phyloP scores from a whole-genome alignment of 2,329 filamentous ascomycete genomes.

The Trichocomaceae sp. region DNA sequence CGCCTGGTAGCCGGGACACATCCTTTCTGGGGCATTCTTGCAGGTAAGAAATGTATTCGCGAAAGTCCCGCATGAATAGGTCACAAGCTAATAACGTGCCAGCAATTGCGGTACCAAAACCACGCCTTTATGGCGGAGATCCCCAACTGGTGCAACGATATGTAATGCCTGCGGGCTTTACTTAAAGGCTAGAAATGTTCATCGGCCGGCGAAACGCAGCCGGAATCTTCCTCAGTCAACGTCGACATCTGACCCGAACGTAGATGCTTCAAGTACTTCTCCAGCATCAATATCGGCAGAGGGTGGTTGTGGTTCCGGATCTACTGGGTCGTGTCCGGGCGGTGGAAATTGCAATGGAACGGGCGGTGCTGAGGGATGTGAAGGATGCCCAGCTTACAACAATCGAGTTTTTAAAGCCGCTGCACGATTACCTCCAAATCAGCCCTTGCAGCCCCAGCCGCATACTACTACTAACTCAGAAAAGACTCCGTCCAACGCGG shows the following conservation, averaged over 20 bases:
- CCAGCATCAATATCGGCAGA: conserved; percentile 27
- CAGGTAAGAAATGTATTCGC: conserved; percentile 26
- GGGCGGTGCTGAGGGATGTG: conserved; percentile 88
- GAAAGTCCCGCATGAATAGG: conserved; percentile 1
- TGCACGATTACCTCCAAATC: conserved; percentile 39
- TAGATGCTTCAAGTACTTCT: conserved; percentile 18
- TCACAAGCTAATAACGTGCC: conserved; percentile 11
- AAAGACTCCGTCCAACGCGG: neutral
- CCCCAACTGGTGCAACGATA: conserved; percentile 86
- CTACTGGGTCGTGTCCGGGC: conserved; percentile 85
- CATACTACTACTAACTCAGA: conserved; percentile 2
- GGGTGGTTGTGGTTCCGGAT: conserved; percentile 32
- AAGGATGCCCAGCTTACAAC: conserved; percentile 94
- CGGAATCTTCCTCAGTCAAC: conserved; percentile 51
- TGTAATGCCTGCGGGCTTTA: conserved; percentile 98
- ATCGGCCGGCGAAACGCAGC: conserved; percentile 84
- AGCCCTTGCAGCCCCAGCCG: conserved; percentile 14
- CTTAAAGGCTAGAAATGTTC: conserved; percentile 84
- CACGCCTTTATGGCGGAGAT: conserved; percentile 90
- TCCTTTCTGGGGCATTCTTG: conserved; percentile 37
- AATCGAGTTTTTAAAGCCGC: conserved; percentile 86
- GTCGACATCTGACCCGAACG: conserved; percentile 19
- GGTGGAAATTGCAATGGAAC: conserved; percentile 95
- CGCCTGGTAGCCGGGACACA: conserved; percentile 27
- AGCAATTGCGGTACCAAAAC: conserved; percentile 94